Evolutionary conservation across 768 basidiomycete species (phyloP), one percentile per base, ranked within the genome.

Genomic region (Kockovaella imperatae): DNA sequence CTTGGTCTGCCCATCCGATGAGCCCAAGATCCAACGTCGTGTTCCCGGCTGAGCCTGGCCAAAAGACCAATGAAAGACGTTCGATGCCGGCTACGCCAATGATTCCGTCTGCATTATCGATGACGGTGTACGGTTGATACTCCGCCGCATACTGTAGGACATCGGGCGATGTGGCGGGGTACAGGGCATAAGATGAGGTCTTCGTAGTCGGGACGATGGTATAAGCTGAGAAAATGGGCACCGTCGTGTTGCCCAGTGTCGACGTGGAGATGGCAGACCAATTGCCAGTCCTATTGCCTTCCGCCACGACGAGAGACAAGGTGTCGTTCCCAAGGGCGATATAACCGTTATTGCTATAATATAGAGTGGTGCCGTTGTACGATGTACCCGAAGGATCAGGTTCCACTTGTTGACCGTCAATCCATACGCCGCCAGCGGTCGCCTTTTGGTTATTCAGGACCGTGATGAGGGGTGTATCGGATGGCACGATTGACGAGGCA

Each of bases 301-400:
- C 72, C n/a, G n/a, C n/a, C n/a, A n/a, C n/a, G n/a, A n/a, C n/a
- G n/a, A n/a, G n/a, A 3, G 70, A 65, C 21, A 77, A 62, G 3
- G 75, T 72, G 8, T 76, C 60, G 26, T 38, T 32, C 23, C 20
- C 30, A 17, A 73, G 62, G 56, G 84, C 76, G 5, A 67, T 49
- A 57, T 84, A 85, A 2, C 84, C 84, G n/a, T 82, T 76, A 36
- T 74, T 71, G 35, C 75, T 80, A 57, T 85, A 83, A 79, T 81
- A 84, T 10, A 85, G 70, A 4, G 79, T 74, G 11, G 47, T 23
- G 28, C 30, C 53, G 21, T 66, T 52, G 50, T 54, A 50, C 72
- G 25, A 35, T 71, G 7, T 49, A 60, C 49, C 53, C 14, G 40
- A 41, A 32, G 35, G 44, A 32, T 32, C 31, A 32, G 10, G 42